Evolutionary conservation across 352 stramenopile species (phyloP).

Genomic region (Pythium guiyangense): DNA sequence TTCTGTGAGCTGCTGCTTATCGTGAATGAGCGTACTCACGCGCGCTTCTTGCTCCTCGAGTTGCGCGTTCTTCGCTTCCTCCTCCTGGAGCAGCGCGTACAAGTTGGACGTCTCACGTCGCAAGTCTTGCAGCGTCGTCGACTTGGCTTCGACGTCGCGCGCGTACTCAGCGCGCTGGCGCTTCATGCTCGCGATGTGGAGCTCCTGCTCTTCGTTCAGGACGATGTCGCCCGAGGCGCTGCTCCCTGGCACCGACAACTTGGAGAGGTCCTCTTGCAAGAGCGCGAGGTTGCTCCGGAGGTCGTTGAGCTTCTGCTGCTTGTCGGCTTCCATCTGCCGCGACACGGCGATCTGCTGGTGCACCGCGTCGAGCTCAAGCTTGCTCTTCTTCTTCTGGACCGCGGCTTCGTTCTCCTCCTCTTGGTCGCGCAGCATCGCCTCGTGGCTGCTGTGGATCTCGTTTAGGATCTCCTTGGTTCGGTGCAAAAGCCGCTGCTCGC

Average conservation of each 20-base stretch:
- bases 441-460: slow-evolving; percentile 73
- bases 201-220: slow-evolving; percentile 68
- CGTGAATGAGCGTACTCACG: slow-evolving; percentile 37
- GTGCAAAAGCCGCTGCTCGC: slow-evolving; percentile 61
- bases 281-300: slow-evolving; percentile 55
- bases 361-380: slow-evolving; percentile 66
- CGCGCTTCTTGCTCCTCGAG: slow-evolving; percentile 51
- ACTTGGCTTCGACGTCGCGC: slow-evolving; percentile 69
- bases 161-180: slow-evolving; percentile 61
- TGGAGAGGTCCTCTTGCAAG: slow-evolving; percentile 60
- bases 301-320: slow-evolving; percentile 71
- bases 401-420: slow-evolving; percentile 73
- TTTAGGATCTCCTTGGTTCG: slow-evolving; percentile 68
- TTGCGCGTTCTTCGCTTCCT: slow-evolving; percentile 53
- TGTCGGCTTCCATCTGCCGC: slow-evolving; percentile 58
- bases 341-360: slow-evolving; percentile 56
- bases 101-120: slow-evolving; percentile 63
- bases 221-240: slow-evolving; percentile 29
- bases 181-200: slow-evolving; percentile 65
- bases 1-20: slow-evolving; percentile 58
- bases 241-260: slow-evolving; percentile 37
- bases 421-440: slow-evolving; percentile 69
- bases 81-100: slow-evolving; percentile 52
- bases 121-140: slow-evolving; percentile 57
- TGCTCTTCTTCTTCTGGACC: slow-evolving; percentile 65